Conservation (phyloP, 257 asterid genomes). For the Paulownia fortunei region DNA sequence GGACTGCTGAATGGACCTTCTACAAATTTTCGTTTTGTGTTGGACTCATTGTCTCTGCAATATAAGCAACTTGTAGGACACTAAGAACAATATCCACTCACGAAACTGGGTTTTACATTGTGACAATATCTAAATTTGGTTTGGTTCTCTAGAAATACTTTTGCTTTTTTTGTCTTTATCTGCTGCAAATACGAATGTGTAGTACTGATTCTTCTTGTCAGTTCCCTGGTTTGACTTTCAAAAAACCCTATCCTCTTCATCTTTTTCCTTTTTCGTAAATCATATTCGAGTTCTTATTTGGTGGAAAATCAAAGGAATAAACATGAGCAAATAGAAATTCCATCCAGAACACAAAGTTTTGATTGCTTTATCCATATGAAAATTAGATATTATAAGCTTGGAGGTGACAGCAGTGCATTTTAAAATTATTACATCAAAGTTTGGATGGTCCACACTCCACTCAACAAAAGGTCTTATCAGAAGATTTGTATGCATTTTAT, state of each 20-base stretch:
- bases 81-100: constrained; percentile 6
- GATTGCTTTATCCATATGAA: not conserved
- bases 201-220: not conserved
- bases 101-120: not conserved
- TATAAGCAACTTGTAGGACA: constrained; percentile 6
- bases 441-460: not conserved
- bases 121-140: not conserved
- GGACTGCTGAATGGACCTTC: not conserved
- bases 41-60: not conserved
- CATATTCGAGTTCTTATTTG: not conserved
- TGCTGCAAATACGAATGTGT: constrained; percentile 2
- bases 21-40: not conserved
- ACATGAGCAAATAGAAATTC: not conserved
- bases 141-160: not conserved
- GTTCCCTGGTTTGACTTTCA: not conserved
- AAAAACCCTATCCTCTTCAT: not conserved
- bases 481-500: not conserved
- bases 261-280: not conserved
- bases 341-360: not conserved
- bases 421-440: not conserved
- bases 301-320: constrained; percentile 4
- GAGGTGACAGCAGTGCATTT: not conserved
- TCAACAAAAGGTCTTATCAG: not conserved
- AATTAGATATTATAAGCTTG: not conserved
- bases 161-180: not conserved